Base-by-base conservation (phyloP, 805 yeast species). In the Candida krabiensis region DNA sequence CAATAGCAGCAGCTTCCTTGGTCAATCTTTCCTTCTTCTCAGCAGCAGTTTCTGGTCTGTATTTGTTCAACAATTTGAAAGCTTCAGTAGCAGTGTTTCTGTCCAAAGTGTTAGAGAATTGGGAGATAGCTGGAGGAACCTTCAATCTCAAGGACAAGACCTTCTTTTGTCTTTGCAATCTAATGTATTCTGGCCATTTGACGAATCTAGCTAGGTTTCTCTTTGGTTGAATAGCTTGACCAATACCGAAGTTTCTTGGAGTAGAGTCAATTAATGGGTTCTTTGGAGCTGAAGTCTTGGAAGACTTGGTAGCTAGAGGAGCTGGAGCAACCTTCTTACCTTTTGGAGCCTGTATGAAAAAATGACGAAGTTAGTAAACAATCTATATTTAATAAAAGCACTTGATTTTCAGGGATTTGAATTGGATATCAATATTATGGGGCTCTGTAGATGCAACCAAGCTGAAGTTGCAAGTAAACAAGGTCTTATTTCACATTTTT, bases 11-110 rank as follows among this genome's bases (percentile, higher is more conserved):
- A 56, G 97, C 96, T 79, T 89, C 97, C 77, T 85, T 86, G 77
- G 90, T 83, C 68, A 89, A 83, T 79, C 97, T 87, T 79, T 86
- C 96, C 81, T 87, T 87, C 95, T 89, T 89, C 79, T 89, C 96
- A 68, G 87, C 84, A 66, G 82, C 69, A 56, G 96, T 85, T 80
- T 89, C 97, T 66, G 97, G 96, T 77, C 95, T 83, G 88, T 89
- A 89, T 79, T 89, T 89, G 95, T 88, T 87, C 77, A 89, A 83
- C 66, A 89, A 83, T 79, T 88, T 88, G 83, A 89, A 85, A 60
- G 95, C 78, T 76, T 86, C 93, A 61, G 96, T 75, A 66, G 97
- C 96, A 58, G 96, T 83, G 91, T 89, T 89, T 86, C 89, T 88
- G 86, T 89, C 97, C 72, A 89, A 80, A 64, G 88, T 83, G 75